Percentiles rank a stretch among this genome's conserved stretches.
phyloP scores from a whole-genome alignment of 2,329 filamentous ascomycete species.

The Talaromyces funiculosus region DNA sequence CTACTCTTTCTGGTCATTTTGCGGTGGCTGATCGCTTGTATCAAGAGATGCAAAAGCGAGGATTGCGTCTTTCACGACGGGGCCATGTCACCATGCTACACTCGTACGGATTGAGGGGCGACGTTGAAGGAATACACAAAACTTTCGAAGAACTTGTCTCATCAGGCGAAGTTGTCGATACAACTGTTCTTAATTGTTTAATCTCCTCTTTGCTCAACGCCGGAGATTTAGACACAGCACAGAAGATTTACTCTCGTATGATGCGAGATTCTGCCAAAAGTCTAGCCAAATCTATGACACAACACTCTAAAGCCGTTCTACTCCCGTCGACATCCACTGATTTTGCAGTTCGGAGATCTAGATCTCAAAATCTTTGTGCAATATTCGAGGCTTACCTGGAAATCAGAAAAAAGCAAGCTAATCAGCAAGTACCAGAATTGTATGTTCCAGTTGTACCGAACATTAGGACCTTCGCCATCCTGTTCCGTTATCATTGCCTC shows the following conservation, averaged over 20 bases:
- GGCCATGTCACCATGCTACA: conserved; percentile 78
- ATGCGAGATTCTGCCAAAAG: conserved; percentile 51
- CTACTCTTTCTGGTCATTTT: conserved; percentile 79
- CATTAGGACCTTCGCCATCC: conserved; percentile 69
- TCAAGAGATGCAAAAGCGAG: conserved; percentile 69
- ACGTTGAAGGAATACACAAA: conserved; percentile 67
- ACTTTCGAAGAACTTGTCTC: conserved; percentile 81
- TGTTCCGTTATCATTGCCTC: conserved; percentile 69
- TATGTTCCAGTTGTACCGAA: conserved; percentile 71
- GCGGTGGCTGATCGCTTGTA: conserved; percentile 77
- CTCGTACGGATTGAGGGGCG: conserved; percentile 69
- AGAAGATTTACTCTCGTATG: conserved; percentile 80
- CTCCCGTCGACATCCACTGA: conserved; percentile 27
- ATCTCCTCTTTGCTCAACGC: conserved; percentile 71
- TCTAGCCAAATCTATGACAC: conserved; percentile 6
- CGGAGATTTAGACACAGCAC: conserved; percentile 69
- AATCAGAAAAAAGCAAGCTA: background rate
- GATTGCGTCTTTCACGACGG: conserved; percentile 66
- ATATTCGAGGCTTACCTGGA: conserved; percentile 43
- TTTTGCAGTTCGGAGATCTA: conserved; percentile 33
- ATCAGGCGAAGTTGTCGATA: conserved; percentile 81
- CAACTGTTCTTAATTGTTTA: conserved; percentile 77
- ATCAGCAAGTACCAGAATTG: conserved; percentile 43
- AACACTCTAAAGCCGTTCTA: conserved; percentile 17
- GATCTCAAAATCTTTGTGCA: conserved; percentile 41